phyloP scores from a whole-genome alignment of 176 grass and related monocot species.

The Rhynchospora pubera region DNA sequence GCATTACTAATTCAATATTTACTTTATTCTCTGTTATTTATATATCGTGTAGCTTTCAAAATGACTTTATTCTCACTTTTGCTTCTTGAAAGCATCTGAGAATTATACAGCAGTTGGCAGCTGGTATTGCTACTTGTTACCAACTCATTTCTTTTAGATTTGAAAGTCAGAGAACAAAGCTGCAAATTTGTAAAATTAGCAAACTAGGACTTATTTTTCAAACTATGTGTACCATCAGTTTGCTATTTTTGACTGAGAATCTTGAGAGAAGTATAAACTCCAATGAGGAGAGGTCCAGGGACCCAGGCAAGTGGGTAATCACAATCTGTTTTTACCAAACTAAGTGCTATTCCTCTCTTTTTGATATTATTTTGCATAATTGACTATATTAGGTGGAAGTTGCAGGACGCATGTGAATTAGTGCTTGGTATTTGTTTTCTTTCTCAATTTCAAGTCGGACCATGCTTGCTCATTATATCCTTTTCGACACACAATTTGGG shows the following conservation, averaged over 20 bases:
- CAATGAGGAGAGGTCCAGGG: neutral
- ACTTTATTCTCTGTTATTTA: neutral
- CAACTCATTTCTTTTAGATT: neutral
- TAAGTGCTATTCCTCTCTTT: too few relatives aligned
- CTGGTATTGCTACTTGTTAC: neutral
- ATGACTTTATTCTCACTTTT: neutral
- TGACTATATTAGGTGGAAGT: too few relatives aligned
- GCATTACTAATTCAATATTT: neutral
- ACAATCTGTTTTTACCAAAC: too few relatives aligned
- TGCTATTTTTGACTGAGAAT: neutral
- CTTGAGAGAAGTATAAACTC: neutral
- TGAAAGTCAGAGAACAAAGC: neutral
- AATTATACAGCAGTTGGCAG: neutral
- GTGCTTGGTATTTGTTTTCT: too few relatives aligned
- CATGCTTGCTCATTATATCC: too few relatives aligned
- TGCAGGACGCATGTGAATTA: too few relatives aligned
- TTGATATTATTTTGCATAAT: too few relatives aligned
- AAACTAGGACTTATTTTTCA: neutral
- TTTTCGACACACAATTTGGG: too few relatives aligned
- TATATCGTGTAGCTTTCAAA: neutral
- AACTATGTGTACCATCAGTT: too few relatives aligned
- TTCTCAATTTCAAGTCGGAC: too few relatives aligned
- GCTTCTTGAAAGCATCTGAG: neutral
- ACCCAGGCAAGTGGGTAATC: too few relatives aligned
- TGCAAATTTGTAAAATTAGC: neutral